phyloP scores from a whole-genome alignment of 176 grass and related monocot genomes.

The Oryza meyeriana region DNA sequence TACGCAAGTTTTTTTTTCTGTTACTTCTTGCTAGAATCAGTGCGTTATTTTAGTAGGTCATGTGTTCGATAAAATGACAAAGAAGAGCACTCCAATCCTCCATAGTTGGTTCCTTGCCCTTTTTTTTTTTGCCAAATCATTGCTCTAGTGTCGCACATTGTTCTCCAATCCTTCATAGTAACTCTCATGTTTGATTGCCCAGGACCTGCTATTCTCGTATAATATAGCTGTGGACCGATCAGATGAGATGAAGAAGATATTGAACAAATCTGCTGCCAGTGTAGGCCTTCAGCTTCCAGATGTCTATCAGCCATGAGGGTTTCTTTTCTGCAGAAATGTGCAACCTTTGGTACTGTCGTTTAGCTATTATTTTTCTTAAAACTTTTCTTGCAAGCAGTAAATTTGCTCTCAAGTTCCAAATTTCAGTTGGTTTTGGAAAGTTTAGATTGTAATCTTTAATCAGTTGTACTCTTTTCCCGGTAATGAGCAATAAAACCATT shows the following conservation, averaged over 20 bases:
- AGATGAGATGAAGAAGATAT: constrained; percentile 86
- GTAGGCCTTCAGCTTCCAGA: constrained; percentile 87
- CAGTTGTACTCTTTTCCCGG: neutral
- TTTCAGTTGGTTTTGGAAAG: constrained; percentile 13
- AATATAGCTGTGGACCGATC: constrained; percentile 91
- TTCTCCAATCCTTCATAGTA: no score
- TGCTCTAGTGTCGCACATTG: no score
- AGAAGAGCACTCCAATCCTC: neutral
- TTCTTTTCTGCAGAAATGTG: neutral
- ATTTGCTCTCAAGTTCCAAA: neutral
- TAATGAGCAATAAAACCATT: neutral
- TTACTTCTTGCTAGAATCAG: neutral
- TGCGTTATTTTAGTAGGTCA: neutral
- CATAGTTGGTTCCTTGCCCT: neutral
- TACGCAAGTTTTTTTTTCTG: neutral
- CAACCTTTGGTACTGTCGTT: neutral
- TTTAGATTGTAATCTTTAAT: neutral
- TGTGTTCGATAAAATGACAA: constrained; percentile 21
- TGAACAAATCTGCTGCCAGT: constrained; percentile 96
- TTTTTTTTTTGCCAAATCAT: neutral
- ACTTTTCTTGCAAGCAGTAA: neutral
- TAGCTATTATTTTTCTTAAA: neutral
- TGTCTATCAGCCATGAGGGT: constrained; percentile 56
- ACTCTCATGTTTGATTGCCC: constrained; percentile 20
- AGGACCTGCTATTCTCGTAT: constrained; percentile 86